Evolutionary conservation across 208 protist genomes (phyloP).

Genomic region (Leishmania braziliensis): DNA sequence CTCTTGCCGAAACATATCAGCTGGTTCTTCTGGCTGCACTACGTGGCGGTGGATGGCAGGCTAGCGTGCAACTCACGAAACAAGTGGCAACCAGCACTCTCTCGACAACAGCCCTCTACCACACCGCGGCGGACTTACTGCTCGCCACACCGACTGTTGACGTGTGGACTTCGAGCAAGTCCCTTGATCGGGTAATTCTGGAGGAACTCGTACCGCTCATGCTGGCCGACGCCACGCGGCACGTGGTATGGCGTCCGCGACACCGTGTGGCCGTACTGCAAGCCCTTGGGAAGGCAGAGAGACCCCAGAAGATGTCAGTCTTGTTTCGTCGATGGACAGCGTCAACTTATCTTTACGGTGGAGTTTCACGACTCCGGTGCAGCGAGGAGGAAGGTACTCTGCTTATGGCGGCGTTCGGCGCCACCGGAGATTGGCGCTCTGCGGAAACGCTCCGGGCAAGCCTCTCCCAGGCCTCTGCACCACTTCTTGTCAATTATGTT

Average conservation of each 20-base stretch:
- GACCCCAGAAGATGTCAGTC: constrained; percentile 5
- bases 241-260: constrained; percentile 24
- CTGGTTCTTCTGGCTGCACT: constrained; percentile 46
- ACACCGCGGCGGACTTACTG: constrained; percentile 53
- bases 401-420: constrained; percentile 26
- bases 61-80: constrained; percentile 46
- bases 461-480: background rate
- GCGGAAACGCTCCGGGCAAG: constrained; percentile 21
- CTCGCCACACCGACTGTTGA: constrained; percentile 16
- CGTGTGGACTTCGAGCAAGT: background rate
- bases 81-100: constrained; percentile 56
- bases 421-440: constrained; percentile 27
- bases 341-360: background rate
- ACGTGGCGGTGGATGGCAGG: constrained; percentile 43
- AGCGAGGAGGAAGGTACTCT: constrained; percentile 15
- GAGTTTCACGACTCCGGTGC: constrained; percentile 3
- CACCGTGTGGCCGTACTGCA: constrained; percentile 27
- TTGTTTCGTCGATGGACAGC: constrained; percentile 21
- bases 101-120: constrained; percentile 57
- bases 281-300: constrained; percentile 3
- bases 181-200: constrained; percentile 5
- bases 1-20: constrained; percentile 67
- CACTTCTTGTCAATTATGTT: constrained; percentile 24
- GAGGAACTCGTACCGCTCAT: constrained; percentile 33
- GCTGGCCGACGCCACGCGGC: constrained; percentile 25